Evolutionary conservation across 1,284 basidiomycete species (phyloP), one percentile per base, ranked within the genome.

Genomic region (Cryptococcus sp.): DNA sequence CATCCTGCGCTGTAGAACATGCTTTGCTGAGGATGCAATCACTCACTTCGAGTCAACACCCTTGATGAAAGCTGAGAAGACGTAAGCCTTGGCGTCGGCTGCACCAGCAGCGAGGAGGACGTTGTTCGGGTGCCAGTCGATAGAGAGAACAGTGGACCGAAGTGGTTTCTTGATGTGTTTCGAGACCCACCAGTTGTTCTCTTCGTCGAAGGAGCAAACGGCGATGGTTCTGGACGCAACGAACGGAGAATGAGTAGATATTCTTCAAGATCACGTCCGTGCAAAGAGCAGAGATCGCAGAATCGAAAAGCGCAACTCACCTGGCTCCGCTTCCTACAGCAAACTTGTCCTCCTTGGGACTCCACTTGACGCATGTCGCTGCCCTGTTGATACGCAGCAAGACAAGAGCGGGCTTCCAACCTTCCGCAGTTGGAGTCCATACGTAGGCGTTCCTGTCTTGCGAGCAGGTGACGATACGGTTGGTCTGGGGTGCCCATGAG

Each of bases 121-220:
- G 72, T 93, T 93, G 82, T 95, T 99, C 42, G 95, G 93, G 76
- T 99, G 95, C 95, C 95, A 95, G 71, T 98, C 95, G 68, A 99
- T 81, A 11, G 88, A 86, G 27, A 98, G 83, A 7, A 99, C 94
- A 0, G 96, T 99, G 15, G 90, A 91, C 64, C 91, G 81, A 60
- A 96, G 87, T 15, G 96, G 96, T 79, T 97, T 97, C 87, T 99
- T 99, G 79, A 99, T 83, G 70, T 93, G 90, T 78, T 93, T 93
- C 20, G 94, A 89, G 2, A 97, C 93, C 96, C 96, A 99, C 96
- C 96, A 99, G 78, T 99, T 91, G 81, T 93, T 95, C 81, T 97
- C 93, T 23, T 90, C 84, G 75, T 97, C 93, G 74, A 95, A 97
- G 17, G 90, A 93, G 77, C 93, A 97, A 50, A 97, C 85, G 11